Evolutionary conservation across 768 basidiomycete species (phyloP).

Genomic region (Boletus rubroflammeus): DNA sequence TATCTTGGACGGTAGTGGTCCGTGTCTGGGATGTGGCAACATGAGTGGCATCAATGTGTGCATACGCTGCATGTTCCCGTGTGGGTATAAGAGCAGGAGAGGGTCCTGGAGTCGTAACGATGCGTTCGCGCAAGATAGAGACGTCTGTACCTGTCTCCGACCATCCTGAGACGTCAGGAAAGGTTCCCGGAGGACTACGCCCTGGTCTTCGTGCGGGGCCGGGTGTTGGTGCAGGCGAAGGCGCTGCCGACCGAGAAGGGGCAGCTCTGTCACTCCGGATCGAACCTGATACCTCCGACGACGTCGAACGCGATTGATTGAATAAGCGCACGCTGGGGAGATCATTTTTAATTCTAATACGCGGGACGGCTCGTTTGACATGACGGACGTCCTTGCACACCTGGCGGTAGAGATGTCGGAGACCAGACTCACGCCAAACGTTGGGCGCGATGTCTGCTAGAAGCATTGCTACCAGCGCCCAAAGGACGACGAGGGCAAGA

Average conservation of each 20-base stretch:
- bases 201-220: slow-evolving; percentile 21
- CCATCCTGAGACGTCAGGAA: slow-evolving; percentile 29
- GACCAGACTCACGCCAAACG: slow-evolving; percentile 43
- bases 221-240: slow-evolving; percentile 14
- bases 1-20: slow-evolving; percentile 2
- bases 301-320: slow-evolving; percentile 13
- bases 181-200: slow-evolving; percentile 28
- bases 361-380: slow-evolving; percentile 30
- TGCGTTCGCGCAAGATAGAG: slow-evolving; percentile 15
- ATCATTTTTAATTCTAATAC: slow-evolving; percentile 31
- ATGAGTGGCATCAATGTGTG: slow-evolving; percentile 12
- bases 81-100: slow-evolving; percentile 30
- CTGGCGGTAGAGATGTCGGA: slow-evolving; percentile 35
- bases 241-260: slow-evolving; percentile 24
- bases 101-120: slow-evolving; percentile 15
- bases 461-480: slow-evolving; percentile 52
- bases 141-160: slow-evolving; percentile 29
- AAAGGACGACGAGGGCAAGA: slow-evolving; percentile 46
- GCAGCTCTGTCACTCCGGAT: slow-evolving; percentile 31
- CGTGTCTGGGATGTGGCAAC: slow-evolving; percentile 4
- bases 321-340: slow-evolving; percentile 30
- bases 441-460: slow-evolving; percentile 49
- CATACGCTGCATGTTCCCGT: slow-evolving; percentile 12
- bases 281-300: slow-evolving; percentile 19
- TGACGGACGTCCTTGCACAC: slow-evolving; percentile 34